Conservation (phyloP, 495 filamentous ascomycete species). For the Neurospora sp. region DNA sequence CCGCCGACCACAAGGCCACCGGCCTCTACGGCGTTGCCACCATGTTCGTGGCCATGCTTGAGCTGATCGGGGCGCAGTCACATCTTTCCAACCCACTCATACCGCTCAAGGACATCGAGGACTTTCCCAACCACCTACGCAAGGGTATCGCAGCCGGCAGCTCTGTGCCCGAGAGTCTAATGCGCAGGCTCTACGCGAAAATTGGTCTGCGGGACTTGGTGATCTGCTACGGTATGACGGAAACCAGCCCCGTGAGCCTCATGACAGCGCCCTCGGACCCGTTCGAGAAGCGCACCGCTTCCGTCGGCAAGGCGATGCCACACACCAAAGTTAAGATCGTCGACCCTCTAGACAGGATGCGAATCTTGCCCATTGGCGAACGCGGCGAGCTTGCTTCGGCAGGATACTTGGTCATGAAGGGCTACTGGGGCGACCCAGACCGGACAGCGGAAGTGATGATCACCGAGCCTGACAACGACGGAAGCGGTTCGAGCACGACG, state of each 20-base stretch:
- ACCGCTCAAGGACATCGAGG: slow-evolving; percentile 26
- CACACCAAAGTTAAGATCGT: slow-evolving; percentile 77
- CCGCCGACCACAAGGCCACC: slow-evolving; percentile 67
- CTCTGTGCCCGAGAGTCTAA: slow-evolving; percentile 71
- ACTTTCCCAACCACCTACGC: slow-evolving; percentile 54
- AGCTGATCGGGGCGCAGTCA: slow-evolving; percentile 29
- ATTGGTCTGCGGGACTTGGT: slow-evolving; percentile 78
- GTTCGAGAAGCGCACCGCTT: slow-evolving; percentile 64
- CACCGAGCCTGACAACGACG: slow-evolving; percentile 34
- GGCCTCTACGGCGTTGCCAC: slow-evolving; percentile 91
- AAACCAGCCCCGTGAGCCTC: slow-evolving; percentile 81
- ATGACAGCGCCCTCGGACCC: slow-evolving; percentile 87
- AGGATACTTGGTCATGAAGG: slow-evolving; percentile 85
- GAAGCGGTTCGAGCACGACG: slow-evolving; percentile 19
- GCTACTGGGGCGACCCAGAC: slow-evolving; percentile 69
- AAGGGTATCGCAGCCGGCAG: slow-evolving; percentile 92
- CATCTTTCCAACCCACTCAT: slow-evolving; percentile 38
- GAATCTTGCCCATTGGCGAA: slow-evolving; percentile 52
- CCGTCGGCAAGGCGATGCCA: slow-evolving; percentile 69
- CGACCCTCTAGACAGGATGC: slow-evolving; percentile 42
- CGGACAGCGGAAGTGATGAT: slow-evolving; percentile 62
- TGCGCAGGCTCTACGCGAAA: slow-evolving; percentile 66
- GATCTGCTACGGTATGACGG: slow-evolving; percentile 98
- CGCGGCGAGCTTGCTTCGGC: slow-evolving; percentile 74
- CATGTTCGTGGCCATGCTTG: slow-evolving; percentile 88